Evolutionary conservation across 306 rosid species (phyloP), one percentile per base, ranked within the genome.

Genomic region (Prunus padus): DNA sequence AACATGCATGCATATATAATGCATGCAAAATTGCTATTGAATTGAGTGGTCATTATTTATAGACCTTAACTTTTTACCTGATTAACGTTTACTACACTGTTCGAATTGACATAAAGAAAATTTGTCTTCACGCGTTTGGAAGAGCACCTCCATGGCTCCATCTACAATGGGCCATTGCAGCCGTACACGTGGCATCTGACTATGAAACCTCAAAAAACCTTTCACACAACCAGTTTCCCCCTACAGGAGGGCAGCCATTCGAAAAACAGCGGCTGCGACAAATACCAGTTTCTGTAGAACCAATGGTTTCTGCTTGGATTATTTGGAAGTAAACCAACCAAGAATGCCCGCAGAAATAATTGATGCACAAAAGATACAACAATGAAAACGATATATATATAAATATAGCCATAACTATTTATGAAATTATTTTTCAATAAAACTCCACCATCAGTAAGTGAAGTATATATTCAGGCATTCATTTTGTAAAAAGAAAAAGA

Each of bases 101-200:
- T 71, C 2, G 91, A 90, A 76, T 31, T 71, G 89, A 86, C 91
- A 74, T 86, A 90, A 90, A 88, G 88, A 61, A 65, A 8, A 73
- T 76, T 81, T 90, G 91, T 90, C 87, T 42, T 65, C 23, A 76
- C 76, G 81, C 77, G 69, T 86, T 86, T 90, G 92, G 84, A 83
- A 81, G 77, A 80, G 81, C 81, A 81, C 82, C 79, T 46, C 1
- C 19, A 57, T 25, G 40, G 65, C 65, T 26, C 65, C 65, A 60
- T 60, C 50, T 23, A 37, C 3, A 30, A 44, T 26, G 31, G 56
- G 0, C 46, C 40, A 69, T 71, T 16, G 74, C 12, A 23, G 1
- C 81, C 91, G 60, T 79, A 75, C 81, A 81, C 75, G 90, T 87
- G 86, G 83, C 72, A 66, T 65, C n/a, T 31, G 46, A 46, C 57